Conservation (phyloP, 495 filamentous ascomycete genomes). For the Sabuloglossum arenarium region DNA sequence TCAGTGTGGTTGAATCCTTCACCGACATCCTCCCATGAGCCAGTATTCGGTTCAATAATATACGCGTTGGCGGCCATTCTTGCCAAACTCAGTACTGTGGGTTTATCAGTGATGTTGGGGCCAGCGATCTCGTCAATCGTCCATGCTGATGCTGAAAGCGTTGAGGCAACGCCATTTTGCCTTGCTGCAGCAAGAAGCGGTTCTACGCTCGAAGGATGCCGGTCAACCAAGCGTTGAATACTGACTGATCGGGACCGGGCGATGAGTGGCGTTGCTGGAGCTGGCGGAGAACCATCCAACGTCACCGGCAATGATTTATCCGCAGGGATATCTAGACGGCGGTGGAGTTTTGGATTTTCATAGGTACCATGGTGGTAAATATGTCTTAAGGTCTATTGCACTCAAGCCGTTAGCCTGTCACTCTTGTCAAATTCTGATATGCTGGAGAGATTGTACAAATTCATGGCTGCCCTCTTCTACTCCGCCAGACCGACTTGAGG, state of each 20-base stretch:
- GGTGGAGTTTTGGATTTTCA: conserved; percentile 51
- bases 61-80: conserved; percentile 81
- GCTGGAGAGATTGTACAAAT: conserved; percentile 22
- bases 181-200: conserved; percentile 43
- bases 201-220: conserved; percentile 54
- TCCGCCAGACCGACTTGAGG: conserved; percentile 17
- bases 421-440: background rate
- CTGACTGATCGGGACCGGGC: conserved; percentile 36
- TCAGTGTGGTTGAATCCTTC: conserved; percentile 60
- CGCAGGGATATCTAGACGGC: conserved; percentile 46
- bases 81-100: conserved; percentile 64
- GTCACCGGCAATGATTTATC: conserved; percentile 40
- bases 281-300: conserved; percentile 35
- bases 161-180: conserved; percentile 35
- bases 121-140: conserved; percentile 55
- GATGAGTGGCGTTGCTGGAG: conserved; percentile 25
- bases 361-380: conserved; percentile 74
- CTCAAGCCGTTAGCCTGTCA: background rate
- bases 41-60: conserved; percentile 41
- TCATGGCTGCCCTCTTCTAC: conserved; percentile 14
- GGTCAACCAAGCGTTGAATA: conserved; percentile 67
- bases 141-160: conserved; percentile 53
- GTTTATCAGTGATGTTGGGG: conserved; percentile 72
- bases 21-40: conserved; percentile 70
- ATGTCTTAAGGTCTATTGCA: conserved; percentile 52